Percentiles rank a stretch among this genome's conserved stretches.
Conservation (phyloP, 2,329 filamentous ascomycete genomes). For the Acephala macrosclerotiorum region DNA sequence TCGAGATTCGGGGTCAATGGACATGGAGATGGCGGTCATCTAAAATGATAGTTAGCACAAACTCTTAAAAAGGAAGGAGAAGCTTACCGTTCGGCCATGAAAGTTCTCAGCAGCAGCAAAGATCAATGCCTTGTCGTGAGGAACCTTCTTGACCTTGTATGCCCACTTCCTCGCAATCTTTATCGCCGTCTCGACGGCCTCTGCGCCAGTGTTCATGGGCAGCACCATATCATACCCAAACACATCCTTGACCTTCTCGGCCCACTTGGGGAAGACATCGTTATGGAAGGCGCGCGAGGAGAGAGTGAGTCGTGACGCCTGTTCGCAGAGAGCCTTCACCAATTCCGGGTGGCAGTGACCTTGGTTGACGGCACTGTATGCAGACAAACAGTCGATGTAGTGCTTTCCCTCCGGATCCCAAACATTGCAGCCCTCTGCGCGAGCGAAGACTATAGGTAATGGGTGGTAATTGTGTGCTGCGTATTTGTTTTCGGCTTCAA, state of each 20-base stretch:
- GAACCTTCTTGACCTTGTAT: slow-evolving; percentile 93
- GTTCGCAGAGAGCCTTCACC: slow-evolving; percentile 86
- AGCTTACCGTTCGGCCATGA: slow-evolving; percentile 87
- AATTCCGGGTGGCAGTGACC: slow-evolving; percentile 98
- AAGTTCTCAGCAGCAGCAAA: slow-evolving; percentile 92
- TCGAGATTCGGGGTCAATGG: slow-evolving; percentile 94
- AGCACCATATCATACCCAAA: slow-evolving; percentile 98
- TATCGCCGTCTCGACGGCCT: slow-evolving; percentile 94
- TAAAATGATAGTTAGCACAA: slow-evolving; percentile 25
- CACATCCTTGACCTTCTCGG: slow-evolving; percentile 85
- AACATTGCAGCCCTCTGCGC: slow-evolving; percentile 83
- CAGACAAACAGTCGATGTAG: slow-evolving; percentile 97
- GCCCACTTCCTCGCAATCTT: slow-evolving; percentile 98
- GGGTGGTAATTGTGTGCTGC: slow-evolving; percentile 99
- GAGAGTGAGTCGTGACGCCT: slow-evolving; percentile 87
- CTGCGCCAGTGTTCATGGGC: slow-evolving; percentile 97
- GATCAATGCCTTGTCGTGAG: slow-evolving; percentile 82
- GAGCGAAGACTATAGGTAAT: slow-evolving; percentile 90
- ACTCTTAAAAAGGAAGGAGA: not conserved
- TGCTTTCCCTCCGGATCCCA: slow-evolving; percentile 97
- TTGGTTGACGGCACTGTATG: slow-evolving; percentile 98
- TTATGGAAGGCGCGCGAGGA: slow-evolving; percentile 98
- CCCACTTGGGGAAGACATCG: slow-evolving; percentile 96
- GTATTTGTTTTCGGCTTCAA: slow-evolving; percentile 80
- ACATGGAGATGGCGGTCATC: slow-evolving; percentile 95